Percentiles rank a stretch among this genome's conserved stretches.
Evolutionary conservation across 202 grass and related monocot genomes (phyloP).

Genomic region (Tripidium arundinaceum): DNA sequence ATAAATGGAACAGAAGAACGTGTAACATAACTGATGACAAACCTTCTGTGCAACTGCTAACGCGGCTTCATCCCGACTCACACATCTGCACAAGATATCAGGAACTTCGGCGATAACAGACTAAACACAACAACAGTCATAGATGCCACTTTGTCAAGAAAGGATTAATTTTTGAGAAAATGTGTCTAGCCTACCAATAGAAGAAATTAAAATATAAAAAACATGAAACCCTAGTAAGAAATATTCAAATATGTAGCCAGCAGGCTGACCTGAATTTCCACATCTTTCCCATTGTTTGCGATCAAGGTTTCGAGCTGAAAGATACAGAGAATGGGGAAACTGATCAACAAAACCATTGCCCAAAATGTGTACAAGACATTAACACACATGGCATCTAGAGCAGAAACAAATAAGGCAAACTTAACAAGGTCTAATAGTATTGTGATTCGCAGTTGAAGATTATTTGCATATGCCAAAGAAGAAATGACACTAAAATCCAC

Average conservation of each 20-base stretch:
- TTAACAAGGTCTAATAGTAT: neutral
- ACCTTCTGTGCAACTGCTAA: conserved; percentile 87
- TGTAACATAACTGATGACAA: conserved; percentile 11
- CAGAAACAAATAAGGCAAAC: neutral
- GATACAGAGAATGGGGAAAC: neutral
- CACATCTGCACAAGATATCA: conserved; percentile 87
- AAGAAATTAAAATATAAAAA: neutral
- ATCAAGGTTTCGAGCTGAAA: conserved; percentile 81
- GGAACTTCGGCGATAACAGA: conserved; percentile 82
- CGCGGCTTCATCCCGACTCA: conserved; percentile 82
- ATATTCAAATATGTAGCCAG: neutral
- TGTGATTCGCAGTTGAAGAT: neutral
- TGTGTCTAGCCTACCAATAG: conserved; percentile 9
- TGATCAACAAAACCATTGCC: neutral
- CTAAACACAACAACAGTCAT: conserved; percentile 42
- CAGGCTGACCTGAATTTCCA: conserved; percentile 84
- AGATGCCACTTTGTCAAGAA: conserved; percentile 17
- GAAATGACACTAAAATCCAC: conserved; percentile 3
- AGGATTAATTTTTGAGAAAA: conserved; percentile 1
- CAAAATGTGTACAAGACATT: neutral
- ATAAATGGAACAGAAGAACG: neutral
- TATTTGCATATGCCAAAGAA: conserved; percentile 12
- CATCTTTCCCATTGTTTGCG: conserved; percentile 62
- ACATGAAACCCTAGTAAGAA: conserved; percentile 15
- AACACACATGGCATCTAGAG: neutral